Conservation (phyloP, 768 basidiomycete species). For the Phylloporus scabripes region DNA sequence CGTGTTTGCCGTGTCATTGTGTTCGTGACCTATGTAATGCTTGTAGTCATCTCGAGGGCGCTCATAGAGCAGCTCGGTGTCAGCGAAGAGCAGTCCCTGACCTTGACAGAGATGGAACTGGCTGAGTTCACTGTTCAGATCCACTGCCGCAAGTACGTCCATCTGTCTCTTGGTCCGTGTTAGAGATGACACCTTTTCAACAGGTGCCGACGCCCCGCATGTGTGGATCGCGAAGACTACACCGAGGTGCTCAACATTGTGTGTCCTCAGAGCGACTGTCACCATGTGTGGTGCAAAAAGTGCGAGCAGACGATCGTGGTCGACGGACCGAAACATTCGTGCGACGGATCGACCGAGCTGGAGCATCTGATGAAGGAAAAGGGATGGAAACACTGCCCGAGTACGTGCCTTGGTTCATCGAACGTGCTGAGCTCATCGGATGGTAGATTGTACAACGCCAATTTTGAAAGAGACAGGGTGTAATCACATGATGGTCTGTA, state of each 20-base stretch:
- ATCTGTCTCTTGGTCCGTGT: neutral
- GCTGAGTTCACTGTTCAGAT: conserved; percentile 38
- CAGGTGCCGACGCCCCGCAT: conserved; percentile 48
- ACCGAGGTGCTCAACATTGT: conserved; percentile 34
- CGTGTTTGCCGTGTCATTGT: neutral
- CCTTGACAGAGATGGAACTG: conserved; percentile 45
- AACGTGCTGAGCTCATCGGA: neutral
- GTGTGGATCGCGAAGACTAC: conserved; percentile 48
- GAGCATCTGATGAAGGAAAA: conserved; percentile 43
- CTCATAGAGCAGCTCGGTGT: conserved; percentile 44
- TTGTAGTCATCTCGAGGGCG: conserved; percentile 35
- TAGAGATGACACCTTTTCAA: neutral
- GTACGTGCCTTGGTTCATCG: conserved; percentile 24
- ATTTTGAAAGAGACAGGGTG: conserved; percentile 50
- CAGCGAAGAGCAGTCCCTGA: conserved; percentile 34
- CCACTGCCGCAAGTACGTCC: conserved; percentile 44
- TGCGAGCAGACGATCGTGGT: conserved; percentile 42
- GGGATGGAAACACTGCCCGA: conserved; percentile 64
- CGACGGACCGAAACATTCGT: conserved; percentile 46
- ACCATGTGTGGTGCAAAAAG: conserved; percentile 54
- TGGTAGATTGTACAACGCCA: conserved; percentile 41
- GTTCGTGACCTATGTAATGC: neutral
- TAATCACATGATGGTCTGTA: conserved; percentile 50
- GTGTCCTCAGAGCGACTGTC: conserved; percentile 47
- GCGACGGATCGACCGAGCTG: conserved; percentile 54